phyloP scores from a whole-genome alignment of 2,329 filamentous ascomycete genomes.

The Talaromyces atroroseus region DNA sequence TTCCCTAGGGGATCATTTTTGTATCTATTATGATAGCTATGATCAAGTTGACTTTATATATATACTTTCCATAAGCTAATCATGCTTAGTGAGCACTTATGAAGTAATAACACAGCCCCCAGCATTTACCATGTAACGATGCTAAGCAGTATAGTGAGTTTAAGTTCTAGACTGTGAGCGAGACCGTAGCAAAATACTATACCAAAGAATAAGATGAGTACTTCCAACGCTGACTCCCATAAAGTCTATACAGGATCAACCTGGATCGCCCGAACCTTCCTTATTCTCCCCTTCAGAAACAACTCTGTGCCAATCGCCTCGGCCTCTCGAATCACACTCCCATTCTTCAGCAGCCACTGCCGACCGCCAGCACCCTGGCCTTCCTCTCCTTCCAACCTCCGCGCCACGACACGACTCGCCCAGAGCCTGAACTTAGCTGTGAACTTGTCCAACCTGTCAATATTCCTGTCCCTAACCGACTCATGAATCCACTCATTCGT shows the following conservation, averaged over 20 bases:
- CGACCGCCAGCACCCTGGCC: neutral
- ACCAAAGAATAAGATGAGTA: too few species aligned
- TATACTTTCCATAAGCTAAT: too few species aligned
- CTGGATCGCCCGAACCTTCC: conserved; percentile 11
- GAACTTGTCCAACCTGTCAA: neutral
- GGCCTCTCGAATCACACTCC: conserved; percentile 3
- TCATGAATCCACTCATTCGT: conserved; percentile 15
- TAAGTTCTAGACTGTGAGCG: too few species aligned
- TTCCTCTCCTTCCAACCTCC: neutral
- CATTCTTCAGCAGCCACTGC: conserved; percentile 8
- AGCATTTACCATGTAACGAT: too few species aligned
- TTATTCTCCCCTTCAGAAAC: conserved; percentile 13
- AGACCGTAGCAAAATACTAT: too few species aligned
- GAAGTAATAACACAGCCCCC: too few species aligned
- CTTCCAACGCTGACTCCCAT: neutral
- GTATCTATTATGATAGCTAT: too few species aligned
- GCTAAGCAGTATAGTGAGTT: too few species aligned
- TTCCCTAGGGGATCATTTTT: too few species aligned
- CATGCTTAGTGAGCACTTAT: too few species aligned
- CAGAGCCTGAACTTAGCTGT: conserved; percentile 31
- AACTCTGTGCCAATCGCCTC: conserved; percentile 11
- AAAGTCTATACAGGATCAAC: conserved; percentile 11
- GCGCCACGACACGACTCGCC: conserved; percentile 9
- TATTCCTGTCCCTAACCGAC: conserved; percentile 9
- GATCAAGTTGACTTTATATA: too few species aligned